Conservation (phyloP, 441 rosid genomes). For the Arabidopsis lyrata region DNA sequence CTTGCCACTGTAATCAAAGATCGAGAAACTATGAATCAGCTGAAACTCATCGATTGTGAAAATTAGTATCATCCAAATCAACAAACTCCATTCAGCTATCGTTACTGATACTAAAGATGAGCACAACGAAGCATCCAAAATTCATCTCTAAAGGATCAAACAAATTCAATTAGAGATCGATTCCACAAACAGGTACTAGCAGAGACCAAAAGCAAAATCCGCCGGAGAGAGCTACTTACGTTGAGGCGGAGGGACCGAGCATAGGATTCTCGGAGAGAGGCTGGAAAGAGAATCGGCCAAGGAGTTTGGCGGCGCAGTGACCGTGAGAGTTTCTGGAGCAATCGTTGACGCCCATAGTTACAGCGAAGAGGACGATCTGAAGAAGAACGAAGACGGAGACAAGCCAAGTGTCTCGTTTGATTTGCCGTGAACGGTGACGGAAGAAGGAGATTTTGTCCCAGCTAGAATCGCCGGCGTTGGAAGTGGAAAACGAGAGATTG, state of each 20-base stretch:
- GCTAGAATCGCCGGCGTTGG: constrained; percentile 36
- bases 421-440: constrained; percentile 59
- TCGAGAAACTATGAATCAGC: constrained; percentile 1
- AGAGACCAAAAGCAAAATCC: constrained; percentile 3
- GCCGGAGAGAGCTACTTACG: constrained; percentile 52
- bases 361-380: constrained; percentile 69
- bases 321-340: constrained; percentile 62
- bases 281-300: constrained; percentile 75
- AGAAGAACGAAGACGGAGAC: constrained; percentile 75
- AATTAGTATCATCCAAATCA: background rate
- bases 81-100: background rate
- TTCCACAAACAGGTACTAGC: background rate
- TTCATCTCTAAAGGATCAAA: constrained; percentile 1
- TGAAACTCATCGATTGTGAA: constrained; percentile 10
- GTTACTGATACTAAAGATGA: constrained; percentile 5
- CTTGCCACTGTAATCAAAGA: background rate
- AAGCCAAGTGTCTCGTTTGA: constrained; percentile 77
- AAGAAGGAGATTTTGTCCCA: constrained; percentile 63
- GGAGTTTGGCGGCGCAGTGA: constrained; percentile 54
- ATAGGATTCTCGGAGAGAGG: constrained; percentile 82
- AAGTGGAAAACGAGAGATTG: constrained; percentile 28
- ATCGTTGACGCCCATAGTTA: constrained; percentile 72
- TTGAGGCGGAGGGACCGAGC: constrained; percentile 87
- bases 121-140: constrained; percentile 3
- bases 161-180: constrained; percentile 6